Conservation (phyloP, 2,329 filamentous ascomycete species). For the Fusarium compactum region DNA sequence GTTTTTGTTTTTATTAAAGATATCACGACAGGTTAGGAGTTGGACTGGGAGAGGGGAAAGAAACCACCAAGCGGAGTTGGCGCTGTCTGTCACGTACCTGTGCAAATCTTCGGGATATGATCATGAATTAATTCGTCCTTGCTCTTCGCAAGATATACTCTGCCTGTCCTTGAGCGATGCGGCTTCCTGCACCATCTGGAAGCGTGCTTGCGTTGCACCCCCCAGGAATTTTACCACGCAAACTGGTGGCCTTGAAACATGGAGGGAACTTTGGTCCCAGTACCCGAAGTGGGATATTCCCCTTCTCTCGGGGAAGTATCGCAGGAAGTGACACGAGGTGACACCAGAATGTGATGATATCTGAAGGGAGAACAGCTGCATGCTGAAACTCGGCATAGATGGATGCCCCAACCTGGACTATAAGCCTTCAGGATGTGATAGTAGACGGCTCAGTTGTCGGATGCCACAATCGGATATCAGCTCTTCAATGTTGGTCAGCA, state of each 20-base stretch:
- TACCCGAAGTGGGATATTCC: neutral
- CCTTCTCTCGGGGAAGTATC: neutral
- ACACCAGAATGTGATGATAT: slow-evolving; percentile 2
- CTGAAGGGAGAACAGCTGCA: slow-evolving; percentile 1
- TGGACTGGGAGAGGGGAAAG: slow-evolving; percentile 22
- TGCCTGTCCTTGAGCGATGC: neutral
- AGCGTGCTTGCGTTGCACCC: slow-evolving; percentile 29
- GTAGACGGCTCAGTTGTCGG: slow-evolving; percentile 10
- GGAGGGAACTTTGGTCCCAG: slow-evolving; percentile 5
- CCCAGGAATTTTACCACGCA: neutral
- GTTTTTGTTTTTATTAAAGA: slow-evolving; percentile 31
- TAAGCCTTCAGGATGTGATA: neutral
- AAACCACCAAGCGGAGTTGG: slow-evolving; percentile 12
- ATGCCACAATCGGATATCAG: slow-evolving; percentile 2
- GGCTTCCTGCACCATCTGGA: neutral
- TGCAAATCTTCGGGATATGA: slow-evolving; percentile 20
- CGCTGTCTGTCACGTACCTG: slow-evolving; percentile 15
- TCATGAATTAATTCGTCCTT: slow-evolving; percentile 22
- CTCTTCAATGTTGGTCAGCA: neutral
- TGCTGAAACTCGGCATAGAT: neutral
- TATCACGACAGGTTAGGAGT: slow-evolving; percentile 42
- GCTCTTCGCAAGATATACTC: slow-evolving; percentile 13
- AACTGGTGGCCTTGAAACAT: slow-evolving; percentile 8
- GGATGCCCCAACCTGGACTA: slow-evolving; percentile 8
- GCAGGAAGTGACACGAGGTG: slow-evolving; percentile 5